A percentile compares a stretch with the other conserved stretches of the same genome.
Conservation (phyloP, 331 rosid species). For the Malus hybrid region DNA sequence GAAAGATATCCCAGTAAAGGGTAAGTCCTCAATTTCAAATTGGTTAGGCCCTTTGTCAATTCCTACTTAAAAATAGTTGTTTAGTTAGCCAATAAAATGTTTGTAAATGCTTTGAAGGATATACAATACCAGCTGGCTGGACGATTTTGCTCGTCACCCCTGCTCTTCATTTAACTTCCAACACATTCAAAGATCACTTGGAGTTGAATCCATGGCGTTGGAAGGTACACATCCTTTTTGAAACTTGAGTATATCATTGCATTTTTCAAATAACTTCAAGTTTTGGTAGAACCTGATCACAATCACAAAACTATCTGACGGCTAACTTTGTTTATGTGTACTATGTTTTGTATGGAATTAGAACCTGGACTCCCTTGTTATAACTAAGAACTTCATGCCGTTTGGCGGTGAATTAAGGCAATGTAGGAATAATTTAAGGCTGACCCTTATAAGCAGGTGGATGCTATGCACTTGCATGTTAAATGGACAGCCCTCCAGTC, state of each 20-base stretch:
- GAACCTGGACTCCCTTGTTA: constrained; percentile 18
- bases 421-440: neutral
- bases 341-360: neutral
- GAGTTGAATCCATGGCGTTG: constrained; percentile 35
- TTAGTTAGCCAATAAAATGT: neutral
- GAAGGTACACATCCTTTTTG: constrained; percentile 18
- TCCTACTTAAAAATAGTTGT: too few species aligned
- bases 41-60: neutral
- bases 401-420: constrained; percentile 48
- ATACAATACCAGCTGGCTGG: constrained; percentile 36
- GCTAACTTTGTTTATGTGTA: too few species aligned
- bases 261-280: too few species aligned
- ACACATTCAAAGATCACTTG: constrained; percentile 9
- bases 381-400: constrained; percentile 38
- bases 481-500: too few species aligned
- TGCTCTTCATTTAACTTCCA: constrained; percentile 25
- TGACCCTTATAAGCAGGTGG: too few species aligned
- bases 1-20: constrained; percentile 26
- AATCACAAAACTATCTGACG: too few species aligned
- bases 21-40: neutral
- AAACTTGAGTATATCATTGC: neutral
- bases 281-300: too few species aligned
- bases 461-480: too few species aligned
- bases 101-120: constrained; percentile 7
- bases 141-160: constrained; percentile 18